Evolutionary conservation across 2,329 filamentous ascomycete genomes (phyloP).

Genomic region (Cercospora sp.): DNA sequence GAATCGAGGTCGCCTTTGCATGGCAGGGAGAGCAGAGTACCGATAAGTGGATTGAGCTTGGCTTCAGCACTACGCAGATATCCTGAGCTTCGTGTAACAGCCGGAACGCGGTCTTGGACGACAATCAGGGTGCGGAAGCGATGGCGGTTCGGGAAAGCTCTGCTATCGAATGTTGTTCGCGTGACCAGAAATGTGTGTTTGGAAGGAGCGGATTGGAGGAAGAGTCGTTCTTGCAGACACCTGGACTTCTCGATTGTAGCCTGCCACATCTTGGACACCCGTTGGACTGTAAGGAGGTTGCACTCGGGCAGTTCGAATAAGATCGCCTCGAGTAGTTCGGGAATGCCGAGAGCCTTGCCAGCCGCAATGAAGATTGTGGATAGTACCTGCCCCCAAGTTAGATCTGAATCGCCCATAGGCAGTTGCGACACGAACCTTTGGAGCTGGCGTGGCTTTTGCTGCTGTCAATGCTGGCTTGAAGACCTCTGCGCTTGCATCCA

Average conservation of each 20-base stretch:
- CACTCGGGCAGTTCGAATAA: conserved; percentile 6
- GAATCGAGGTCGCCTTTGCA: neutral
- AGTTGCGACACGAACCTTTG: neutral
- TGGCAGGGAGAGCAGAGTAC: neutral
- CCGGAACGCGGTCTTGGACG: neutral
- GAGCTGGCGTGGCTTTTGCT: neutral
- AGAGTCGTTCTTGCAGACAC: conserved; percentile 9
- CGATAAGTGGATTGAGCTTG: neutral
- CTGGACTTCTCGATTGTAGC: neutral
- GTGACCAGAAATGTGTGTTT: conserved; percentile 4
- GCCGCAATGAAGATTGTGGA: neutral
- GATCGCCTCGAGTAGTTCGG: conserved; percentile 22
- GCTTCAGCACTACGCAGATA: neutral
- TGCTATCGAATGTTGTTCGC: neutral
- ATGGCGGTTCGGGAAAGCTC: neutral
- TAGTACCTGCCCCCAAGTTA: neutral
- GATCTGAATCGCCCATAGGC: neutral
- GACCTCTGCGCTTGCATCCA: neutral
- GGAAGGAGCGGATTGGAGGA: neutral
- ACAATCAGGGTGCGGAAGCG: neutral
- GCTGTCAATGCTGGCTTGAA: neutral
- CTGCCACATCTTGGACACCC: conserved; percentile 8
- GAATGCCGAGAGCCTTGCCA: conserved; percentile 14
- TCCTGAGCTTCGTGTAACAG: neutral
- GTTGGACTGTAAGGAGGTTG: conserved; percentile 4